These are phyloP conservation scores for Yamadazyma takamatsuzukensis DNA, from an alignment of 805 yeast genomes.

Conservation along the genomic window DNA sequence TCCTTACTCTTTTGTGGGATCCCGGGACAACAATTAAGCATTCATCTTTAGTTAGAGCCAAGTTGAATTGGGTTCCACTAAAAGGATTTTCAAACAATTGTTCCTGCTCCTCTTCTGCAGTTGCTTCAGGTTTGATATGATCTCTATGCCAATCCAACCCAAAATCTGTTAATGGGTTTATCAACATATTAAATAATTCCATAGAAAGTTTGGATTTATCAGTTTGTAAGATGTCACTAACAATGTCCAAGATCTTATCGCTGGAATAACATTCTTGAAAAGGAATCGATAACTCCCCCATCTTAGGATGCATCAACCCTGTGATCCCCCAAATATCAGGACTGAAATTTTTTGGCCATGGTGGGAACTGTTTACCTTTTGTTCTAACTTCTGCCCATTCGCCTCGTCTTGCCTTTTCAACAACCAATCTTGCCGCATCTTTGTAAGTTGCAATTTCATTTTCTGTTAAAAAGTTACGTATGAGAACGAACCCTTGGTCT, in stretches of 20 bases:
- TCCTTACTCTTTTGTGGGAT: constrained; percentile 44
- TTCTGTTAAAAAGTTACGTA: constrained; percentile 36
- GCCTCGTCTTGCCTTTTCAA: constrained; percentile 43
- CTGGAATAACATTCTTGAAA: constrained; percentile 41
- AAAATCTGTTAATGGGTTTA: constrained; percentile 50
- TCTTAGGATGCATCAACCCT: constrained; percentile 45
- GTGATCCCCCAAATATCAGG: constrained; percentile 55
- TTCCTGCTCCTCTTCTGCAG: constrained; percentile 41
- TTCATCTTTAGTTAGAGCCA: constrained; percentile 44
- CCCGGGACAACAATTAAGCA: constrained; percentile 49
- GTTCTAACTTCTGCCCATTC: constrained; percentile 49
- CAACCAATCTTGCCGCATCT: constrained; percentile 34
- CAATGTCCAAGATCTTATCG: constrained; percentile 36
- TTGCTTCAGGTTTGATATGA: constrained; percentile 44
- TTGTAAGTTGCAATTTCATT: constrained; percentile 36
- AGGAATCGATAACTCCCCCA: constrained; percentile 30
- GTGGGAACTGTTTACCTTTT: constrained; percentile 52
- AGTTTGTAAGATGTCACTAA: constrained; percentile 42
- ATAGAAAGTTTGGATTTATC: constrained; percentile 31
- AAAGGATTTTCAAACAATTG: constrained; percentile 36
- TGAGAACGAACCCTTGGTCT: constrained; percentile 34
- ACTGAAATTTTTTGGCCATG: constrained; percentile 50
- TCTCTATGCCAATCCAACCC: constrained; percentile 55
- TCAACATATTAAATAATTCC: constrained; percentile 52
- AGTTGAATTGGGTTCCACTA: constrained; percentile 50